These are phyloP conservation scores for Balansia obtecta DNA, from an alignment of 2,329 filamentous ascomycete genomes.

Conservation along the genomic window DNA sequence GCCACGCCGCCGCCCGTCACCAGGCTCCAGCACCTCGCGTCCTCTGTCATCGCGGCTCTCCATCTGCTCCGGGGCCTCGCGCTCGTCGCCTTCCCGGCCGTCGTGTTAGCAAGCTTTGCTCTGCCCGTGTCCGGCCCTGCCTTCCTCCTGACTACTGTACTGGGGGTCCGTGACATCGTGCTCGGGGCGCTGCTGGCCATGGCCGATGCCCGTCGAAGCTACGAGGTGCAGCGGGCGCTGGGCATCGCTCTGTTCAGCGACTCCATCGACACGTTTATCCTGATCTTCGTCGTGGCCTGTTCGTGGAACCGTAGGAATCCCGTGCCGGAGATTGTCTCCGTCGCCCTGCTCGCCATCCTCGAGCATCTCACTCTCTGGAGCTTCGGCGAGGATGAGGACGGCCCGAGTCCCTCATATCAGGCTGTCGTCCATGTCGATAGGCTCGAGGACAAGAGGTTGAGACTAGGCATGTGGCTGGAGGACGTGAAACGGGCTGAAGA, in stretches of 20 bases:
- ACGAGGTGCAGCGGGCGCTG: slow-evolving; percentile 19
- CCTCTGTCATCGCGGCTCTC: slow-evolving; percentile 13
- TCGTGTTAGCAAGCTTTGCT: slow-evolving; percentile 19
- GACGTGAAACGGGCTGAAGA: slow-evolving; percentile 12
- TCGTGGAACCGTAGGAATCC: slow-evolving; percentile 17
- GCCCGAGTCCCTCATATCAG: slow-evolving; percentile 4
- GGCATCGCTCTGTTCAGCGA: slow-evolving; percentile 20
- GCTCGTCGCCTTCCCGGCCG: slow-evolving; percentile 16
- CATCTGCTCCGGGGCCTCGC: slow-evolving; percentile 18
- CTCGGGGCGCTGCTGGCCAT: slow-evolving; percentile 18
- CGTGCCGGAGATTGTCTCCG: slow-evolving; percentile 16
- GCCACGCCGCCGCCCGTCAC: slow-evolving; percentile 5
- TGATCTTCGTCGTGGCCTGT: slow-evolving; percentile 22
- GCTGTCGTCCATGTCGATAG: slow-evolving; percentile 5
- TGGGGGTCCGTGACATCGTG: slow-evolving; percentile 20
- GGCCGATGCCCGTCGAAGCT: slow-evolving; percentile 11
- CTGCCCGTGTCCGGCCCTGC: slow-evolving; percentile 14
- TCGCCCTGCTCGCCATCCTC: slow-evolving; percentile 18
- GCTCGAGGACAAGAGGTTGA: slow-evolving; percentile 16
- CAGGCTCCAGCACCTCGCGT: slow-evolving; percentile 13
- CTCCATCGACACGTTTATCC: slow-evolving; percentile 21
- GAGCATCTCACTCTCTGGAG: slow-evolving; percentile 23
- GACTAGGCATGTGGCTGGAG: slow-evolving; percentile 20
- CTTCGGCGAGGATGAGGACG: slow-evolving; percentile 15
- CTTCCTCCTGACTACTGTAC: slow-evolving; percentile 18